phyloP scores from a whole-genome alignment of 2,329 filamentous ascomycete genomes.

The Colletotrichum godetiae region DNA sequence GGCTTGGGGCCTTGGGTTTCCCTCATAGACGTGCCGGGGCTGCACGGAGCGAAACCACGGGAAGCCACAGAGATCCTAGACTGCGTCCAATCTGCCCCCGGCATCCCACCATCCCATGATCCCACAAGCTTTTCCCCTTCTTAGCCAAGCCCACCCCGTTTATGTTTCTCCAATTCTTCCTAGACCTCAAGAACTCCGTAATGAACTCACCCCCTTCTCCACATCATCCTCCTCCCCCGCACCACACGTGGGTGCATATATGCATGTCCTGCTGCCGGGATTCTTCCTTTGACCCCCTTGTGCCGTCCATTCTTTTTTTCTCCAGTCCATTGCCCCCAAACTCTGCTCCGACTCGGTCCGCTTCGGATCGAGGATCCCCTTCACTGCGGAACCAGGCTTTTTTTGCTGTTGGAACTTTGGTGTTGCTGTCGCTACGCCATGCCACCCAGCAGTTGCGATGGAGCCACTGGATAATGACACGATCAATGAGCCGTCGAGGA shows the following conservation, averaged over 20 bases:
- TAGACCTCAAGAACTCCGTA: no score
- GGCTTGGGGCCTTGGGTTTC: background rate
- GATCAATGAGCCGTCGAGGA: slow-evolving; percentile 47
- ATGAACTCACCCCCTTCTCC: slow-evolving; percentile 19
- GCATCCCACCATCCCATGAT: background rate
- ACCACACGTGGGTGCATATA: slow-evolving; percentile 32
- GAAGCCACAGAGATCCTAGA: background rate
- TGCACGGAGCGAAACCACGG: slow-evolving; percentile 7
- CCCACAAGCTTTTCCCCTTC: background rate
- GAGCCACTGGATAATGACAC: slow-evolving; percentile 42
- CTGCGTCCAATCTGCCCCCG: background rate
- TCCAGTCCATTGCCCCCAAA: slow-evolving; percentile 5
- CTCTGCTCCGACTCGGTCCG: slow-evolving; percentile 43
- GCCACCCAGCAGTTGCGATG: slow-evolving; percentile 23
- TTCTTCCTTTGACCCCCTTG: slow-evolving; percentile 24
- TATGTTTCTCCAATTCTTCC: slow-evolving; percentile 26
- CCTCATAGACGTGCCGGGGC: background rate
- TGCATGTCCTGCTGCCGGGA: slow-evolving; percentile 27
- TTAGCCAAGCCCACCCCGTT: background rate
- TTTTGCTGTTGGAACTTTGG: no score
- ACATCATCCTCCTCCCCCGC: slow-evolving; percentile 23
- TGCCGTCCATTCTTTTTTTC: slow-evolving; percentile 31
- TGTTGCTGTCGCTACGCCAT: slow-evolving; percentile 12
- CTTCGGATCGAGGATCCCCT: slow-evolving; percentile 41
- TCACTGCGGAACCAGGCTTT: slow-evolving; percentile 14